Evolutionary conservation across 1,284 basidiomycete genomes (phyloP).

Genomic region (Heterobasidion parviporum): DNA sequence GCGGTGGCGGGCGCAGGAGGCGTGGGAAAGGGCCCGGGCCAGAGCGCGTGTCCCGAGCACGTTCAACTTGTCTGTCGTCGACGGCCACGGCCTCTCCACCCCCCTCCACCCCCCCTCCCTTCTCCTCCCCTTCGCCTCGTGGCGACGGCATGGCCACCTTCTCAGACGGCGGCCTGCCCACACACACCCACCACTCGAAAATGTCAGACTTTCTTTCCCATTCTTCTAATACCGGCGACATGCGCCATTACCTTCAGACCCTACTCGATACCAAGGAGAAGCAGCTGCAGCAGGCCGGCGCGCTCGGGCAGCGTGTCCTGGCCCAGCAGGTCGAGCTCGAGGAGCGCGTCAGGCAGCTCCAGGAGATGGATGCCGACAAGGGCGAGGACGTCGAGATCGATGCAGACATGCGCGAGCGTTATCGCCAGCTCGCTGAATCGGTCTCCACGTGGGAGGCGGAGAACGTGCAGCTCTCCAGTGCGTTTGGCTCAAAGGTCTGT

Average conservation of each 20-base stretch:
- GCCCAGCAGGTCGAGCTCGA: constrained; percentile 89
- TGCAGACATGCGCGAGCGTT: constrained; percentile 58
- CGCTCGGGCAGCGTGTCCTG: constrained; percentile 85
- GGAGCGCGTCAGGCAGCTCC: constrained; percentile 74
- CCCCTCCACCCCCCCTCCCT: not conserved
- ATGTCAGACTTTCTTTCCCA: constrained; percentile 17
- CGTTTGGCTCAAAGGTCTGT: constrained; percentile 36
- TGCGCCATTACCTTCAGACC: constrained; percentile 69
- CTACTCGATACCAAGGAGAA: constrained; percentile 84
- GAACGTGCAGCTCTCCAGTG: constrained; percentile 71
- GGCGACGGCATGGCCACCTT: constrained; percentile 24
- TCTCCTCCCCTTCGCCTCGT: not conserved
- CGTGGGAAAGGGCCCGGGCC: too few relatives aligned
- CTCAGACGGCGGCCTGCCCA: constrained; percentile 20
- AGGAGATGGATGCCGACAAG: constrained; percentile 53
- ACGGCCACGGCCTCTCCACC: not conserved
- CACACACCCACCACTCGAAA: constrained; percentile 5
- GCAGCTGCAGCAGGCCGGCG: constrained; percentile 84
- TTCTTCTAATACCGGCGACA: constrained; percentile 46
- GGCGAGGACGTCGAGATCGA: constrained; percentile 54
- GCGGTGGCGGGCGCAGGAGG: too few relatives aligned
- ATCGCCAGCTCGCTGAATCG: constrained; percentile 72
- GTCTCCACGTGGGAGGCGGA: constrained; percentile 77
- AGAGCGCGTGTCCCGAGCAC: too few relatives aligned
- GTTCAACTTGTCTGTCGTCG: too few relatives aligned